Base-by-base conservation (phyloP, 306 rosid species). In the Crataegus laevigata region DNA sequence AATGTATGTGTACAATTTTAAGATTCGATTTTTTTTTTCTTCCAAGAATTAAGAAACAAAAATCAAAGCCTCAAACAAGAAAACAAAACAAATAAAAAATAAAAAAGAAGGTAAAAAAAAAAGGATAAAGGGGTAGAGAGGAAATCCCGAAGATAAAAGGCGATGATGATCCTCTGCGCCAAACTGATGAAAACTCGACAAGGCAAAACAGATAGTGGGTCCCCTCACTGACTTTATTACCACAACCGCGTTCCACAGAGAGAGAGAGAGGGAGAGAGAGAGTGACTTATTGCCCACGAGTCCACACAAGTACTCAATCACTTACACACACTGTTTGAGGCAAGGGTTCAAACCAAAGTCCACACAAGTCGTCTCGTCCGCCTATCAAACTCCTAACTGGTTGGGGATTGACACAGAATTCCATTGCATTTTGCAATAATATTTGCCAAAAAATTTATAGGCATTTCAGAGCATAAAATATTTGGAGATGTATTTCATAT, bases 141-240 rank as follows among this genome's bases (percentile, higher is more conserved):
- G 21, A 38, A 52, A 47, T 1, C 28, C 52, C 50, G 55, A 40
- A 8, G 57, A 51, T 51, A 57, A 29, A 74, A 54, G 74, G 45
- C 74, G 14, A 79, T 77, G 83, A 77, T 77, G 79, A 88, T 71
- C 79, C 77, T 68, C 88, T 71, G 82, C 68, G 47, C 66, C 75
- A 87, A 84, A 81, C 84, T 67, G 83, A 74, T 74, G 81, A 84
- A 60, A 78, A 80, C 76, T 81, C 72, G 86, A 85, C 88, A 83
- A 83, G 78, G 87, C 82, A 85, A 84, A 77, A 71, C 93, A 82
- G 88, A 78, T 66, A 15, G 89, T 84, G 91, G 91, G 91, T 19
- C 88, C 89, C 26, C 1, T 5, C 14, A 79, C 71, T 6, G n/a
- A 79, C 73, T 87, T 82, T 87, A 85, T 84, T 76, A 71, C 80